Evolutionary conservation across 225 moss, liverwort and hornwort species (phyloP).

Genomic region (Thuidium tamariscinum): DNA sequence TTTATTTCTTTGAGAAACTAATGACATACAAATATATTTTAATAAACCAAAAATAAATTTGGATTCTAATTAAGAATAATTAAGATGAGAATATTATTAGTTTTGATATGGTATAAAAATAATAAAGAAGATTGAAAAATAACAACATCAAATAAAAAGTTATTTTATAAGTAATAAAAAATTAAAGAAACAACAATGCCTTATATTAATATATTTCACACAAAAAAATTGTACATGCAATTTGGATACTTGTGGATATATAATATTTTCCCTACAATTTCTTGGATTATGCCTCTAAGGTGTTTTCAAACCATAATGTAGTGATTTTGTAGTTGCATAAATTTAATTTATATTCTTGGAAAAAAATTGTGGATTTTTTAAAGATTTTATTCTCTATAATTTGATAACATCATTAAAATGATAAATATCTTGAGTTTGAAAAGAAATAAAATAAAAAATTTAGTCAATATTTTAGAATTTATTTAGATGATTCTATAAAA

Average conservation of each 20-base stretch:
- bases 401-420: neutral
- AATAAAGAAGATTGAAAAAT: no score
- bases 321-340: neutral
- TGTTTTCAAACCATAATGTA: neutral
- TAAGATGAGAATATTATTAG: neutral
- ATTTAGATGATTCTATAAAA: neutral
- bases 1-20: constrained; percentile 89
- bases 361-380: no score
- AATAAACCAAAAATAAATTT: neutral
- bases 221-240: no score
- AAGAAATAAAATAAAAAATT: neutral
- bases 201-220: neutral
- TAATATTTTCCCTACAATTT: neutral
- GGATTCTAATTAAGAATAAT: neutral
- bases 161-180: neutral
- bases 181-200: neutral
- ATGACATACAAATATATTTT: neutral
- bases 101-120: rapidly evolving
- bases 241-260: neutral
- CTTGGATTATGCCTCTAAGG: no score
- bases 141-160: neutral
- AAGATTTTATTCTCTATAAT: rapidly evolving
- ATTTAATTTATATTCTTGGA: neutral
- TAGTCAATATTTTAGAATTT: neutral
- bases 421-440: neutral